These are phyloP conservation scores for Ormosia emarginata DNA, from an alignment of 306 rosid species.

Conservation along the genomic window DNA sequence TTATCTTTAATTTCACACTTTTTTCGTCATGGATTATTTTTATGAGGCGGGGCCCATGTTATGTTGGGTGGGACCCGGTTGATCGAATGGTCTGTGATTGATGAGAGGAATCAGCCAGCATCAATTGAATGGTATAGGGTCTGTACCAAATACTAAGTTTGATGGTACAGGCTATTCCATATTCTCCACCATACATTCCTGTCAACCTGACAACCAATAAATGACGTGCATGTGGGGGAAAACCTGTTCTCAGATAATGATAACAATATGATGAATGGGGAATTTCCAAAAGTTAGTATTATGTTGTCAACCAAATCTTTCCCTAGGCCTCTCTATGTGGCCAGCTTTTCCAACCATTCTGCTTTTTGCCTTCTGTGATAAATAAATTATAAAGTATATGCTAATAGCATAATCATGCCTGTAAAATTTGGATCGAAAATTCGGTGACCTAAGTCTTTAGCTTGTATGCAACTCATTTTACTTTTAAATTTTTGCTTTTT, in stretches of 20 bases:
- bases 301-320: constrained; percentile 20
- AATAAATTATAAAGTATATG: neutral
- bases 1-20: neutral
- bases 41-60: neutral
- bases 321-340: neutral
- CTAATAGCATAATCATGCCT: neutral
- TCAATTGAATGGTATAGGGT: constrained; percentile 29
- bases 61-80: neutral
- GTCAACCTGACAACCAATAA: constrained; percentile 53
- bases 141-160: constrained; percentile 29
- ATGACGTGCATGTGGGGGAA: constrained; percentile 35
- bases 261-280: constrained; percentile 3
- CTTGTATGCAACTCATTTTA: neutral
- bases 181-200: constrained; percentile 54
- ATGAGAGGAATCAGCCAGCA: constrained; percentile 27
- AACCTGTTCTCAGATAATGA: constrained; percentile 16
- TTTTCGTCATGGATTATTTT: neutral
- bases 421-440: neutral
- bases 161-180: constrained; percentile 41
- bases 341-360: neutral
- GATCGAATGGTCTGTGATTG: constrained; percentile 31
- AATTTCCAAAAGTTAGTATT: neutral
- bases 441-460: neutral
- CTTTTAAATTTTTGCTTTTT: neutral
- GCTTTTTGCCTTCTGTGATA: neutral